A percentile compares a stretch with the other conserved stretches of the same genome.
phyloP scores from a whole-genome alignment of 2,329 filamentous ascomycete genomes.

The Neofusicoccum umdonicola region DNA sequence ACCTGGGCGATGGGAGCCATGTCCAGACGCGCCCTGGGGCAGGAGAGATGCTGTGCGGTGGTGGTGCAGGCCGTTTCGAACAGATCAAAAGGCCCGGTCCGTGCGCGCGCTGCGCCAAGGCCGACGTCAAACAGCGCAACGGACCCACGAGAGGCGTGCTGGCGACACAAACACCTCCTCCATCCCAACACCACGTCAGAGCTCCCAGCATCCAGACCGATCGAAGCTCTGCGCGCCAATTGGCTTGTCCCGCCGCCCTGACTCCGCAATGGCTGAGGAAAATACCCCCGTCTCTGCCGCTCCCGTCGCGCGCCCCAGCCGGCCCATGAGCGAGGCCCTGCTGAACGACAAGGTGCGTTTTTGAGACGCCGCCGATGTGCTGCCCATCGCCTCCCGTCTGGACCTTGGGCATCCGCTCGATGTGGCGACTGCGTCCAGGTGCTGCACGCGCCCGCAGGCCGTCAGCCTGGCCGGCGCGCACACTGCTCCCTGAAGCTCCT shows the following conservation, averaged over 20 bases:
- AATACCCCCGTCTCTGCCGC: constrained; percentile 56
- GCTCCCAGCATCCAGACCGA: background rate
- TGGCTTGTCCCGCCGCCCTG: background rate
- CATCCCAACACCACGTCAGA: background rate
- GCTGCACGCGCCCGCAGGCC: background rate
- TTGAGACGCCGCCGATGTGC: background rate
- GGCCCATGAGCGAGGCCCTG: constrained; percentile 93
- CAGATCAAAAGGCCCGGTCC: constrained; percentile 11
- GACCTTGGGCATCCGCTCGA: background rate
- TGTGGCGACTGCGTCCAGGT: background rate
- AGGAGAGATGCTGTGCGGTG: constrained; percentile 15
- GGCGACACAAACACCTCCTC: background rate
- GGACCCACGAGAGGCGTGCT: constrained; percentile 12
- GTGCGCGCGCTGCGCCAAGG: constrained; percentile 9
- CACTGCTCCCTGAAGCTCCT: background rate
- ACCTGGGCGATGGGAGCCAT: constrained; percentile 18
- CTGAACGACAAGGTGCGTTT: constrained; percentile 92
- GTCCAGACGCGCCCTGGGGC: constrained; percentile 12
- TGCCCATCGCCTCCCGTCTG: background rate
- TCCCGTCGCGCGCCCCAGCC: constrained; percentile 66
- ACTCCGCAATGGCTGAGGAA: constrained; percentile 55
- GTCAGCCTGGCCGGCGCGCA: background rate
- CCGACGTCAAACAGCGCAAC: constrained; percentile 11
- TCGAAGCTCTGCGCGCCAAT: background rate
- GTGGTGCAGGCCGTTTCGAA: constrained; percentile 13